Evolutionary conservation across 176 grass and related monocot species (phyloP).

Genomic region (Puccinellia tenuiflora): DNA sequence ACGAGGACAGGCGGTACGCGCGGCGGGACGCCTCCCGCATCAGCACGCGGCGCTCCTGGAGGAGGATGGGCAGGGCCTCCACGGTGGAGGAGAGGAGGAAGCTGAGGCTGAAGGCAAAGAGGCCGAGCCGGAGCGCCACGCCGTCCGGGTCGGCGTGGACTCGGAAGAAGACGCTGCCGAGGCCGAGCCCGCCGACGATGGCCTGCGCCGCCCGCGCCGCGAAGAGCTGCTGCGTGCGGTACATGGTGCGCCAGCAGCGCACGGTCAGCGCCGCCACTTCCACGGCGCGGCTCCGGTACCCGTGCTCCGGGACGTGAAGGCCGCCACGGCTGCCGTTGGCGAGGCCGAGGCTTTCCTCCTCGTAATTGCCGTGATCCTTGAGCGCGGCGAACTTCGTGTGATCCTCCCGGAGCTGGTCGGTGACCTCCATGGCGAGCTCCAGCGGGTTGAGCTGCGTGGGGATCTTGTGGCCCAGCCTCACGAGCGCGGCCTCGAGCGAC

Average conservation of each 20-base stretch:
- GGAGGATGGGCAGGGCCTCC: constrained; percentile 71
- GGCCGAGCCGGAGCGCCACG: constrained; percentile 60
- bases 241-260: constrained; percentile 79
- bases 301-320: not conserved
- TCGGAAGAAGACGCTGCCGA: constrained; percentile 78
- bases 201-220: constrained; percentile 72
- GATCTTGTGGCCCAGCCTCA: constrained; percentile 50
- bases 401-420: constrained; percentile 34
- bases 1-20: constrained; percentile 80
- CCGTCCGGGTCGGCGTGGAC: constrained; percentile 40
- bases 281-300: constrained; percentile 42
- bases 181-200: constrained; percentile 59
- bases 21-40: constrained; percentile 71
- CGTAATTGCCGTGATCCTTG: not conserved
- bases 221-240: constrained; percentile 87
- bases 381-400: not conserved
- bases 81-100: constrained; percentile 96
- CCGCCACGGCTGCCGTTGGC: not conserved
- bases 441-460: constrained; percentile 68
- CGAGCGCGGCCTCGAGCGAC: constrained; percentile 53
- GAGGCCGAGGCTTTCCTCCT: not conserved
- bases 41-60: constrained; percentile 82
- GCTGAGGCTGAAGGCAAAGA: constrained; percentile 93
- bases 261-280: constrained; percentile 49
- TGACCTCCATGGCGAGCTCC: constrained; percentile 84